A percentile compares a stretch with the other conserved stretches of the same genome.
Evolutionary conservation across 371 early-diverging fungal genomes (phyloP).

Genomic region (Rhizopus arrhizus): DNA sequence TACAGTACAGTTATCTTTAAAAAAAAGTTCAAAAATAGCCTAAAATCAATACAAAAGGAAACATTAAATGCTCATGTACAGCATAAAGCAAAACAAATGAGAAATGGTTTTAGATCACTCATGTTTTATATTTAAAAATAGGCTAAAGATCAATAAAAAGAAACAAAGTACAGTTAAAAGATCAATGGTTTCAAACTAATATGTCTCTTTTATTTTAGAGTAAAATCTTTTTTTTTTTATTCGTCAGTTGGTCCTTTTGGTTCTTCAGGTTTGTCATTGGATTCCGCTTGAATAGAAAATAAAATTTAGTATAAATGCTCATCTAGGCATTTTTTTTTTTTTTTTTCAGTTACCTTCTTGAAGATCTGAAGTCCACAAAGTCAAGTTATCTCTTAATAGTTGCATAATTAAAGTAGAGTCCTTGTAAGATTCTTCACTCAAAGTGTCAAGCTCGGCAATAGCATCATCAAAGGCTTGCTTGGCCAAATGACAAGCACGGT

Average conservation of each 20-base stretch:
- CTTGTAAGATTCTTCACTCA: slow-evolving; percentile 99
- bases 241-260: neutral
- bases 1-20: no score
- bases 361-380: slow-evolving; percentile 98
- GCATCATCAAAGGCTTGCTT: slow-evolving; percentile 99
- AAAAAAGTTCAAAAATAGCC: no score
- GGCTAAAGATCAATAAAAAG: no score
- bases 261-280: neutral
- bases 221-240: no score
- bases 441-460: slow-evolving; percentile 95
- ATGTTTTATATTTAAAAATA: no score
- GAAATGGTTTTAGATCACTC: no score
- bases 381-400: slow-evolving; percentile 98
- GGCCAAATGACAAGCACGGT: slow-evolving; percentile 98
- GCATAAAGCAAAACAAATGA: no score
- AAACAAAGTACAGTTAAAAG: no score
- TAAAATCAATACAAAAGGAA: no score
- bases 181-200: no score
- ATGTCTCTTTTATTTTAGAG: no score
- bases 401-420: slow-evolving; percentile 99
- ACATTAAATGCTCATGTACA: no score
- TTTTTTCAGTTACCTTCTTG: neutral
- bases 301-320: neutral
- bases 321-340: neutral
- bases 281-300: neutral